Base-by-base conservation (phyloP, 768 basidiomycete genomes). In the Boletus eberwhitei region DNA sequence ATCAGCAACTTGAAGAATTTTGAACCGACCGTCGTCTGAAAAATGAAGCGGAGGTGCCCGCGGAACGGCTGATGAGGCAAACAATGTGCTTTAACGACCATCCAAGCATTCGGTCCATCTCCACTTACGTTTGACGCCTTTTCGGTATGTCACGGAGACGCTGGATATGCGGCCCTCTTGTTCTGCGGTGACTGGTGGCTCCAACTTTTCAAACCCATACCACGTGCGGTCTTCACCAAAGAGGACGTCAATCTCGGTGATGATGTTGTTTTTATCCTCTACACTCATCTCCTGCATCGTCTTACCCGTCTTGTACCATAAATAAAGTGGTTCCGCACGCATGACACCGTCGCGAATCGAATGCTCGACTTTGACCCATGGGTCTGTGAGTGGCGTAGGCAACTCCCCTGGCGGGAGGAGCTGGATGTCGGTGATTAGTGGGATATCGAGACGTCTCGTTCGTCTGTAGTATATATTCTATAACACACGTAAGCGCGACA, bases 211-310 rank as follows among this genome's bases (percentile, higher is more conserved):
- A 64, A 94, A 98, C 0, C 93, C 93, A 60, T 85, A 93, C 85
- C 90, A 92, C 0, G 92, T 84, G 8, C 79, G 76, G 50, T 86
- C 88, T 52, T 93, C 86, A 5, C 96, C 96, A 64, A 84, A 97
- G 0, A 92, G 71, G 4, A 98, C 79, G 65, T 98, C 95, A n/a
- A 98, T 58, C 69, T 98, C 94, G 1, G 94, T 98, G 63, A 98
- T 83, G 24, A 93, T 73, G 40, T 86, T 75, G 34, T 76, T 66
- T 55, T 78, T 77, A 60, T 88, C 82, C 38, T 79, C 77, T 9
- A 74, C 50, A n/a, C 71, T 74, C 82, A 90, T 84, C 21, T 85
- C 77, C 16, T 73, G 73, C 36, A 82, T 73, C 1, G 86, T 82
- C 64, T 88, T 88, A 8, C 83, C 86, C 9, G 77, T 70, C 59